A percentile compares a stretch with the other conserved stretches of the same genome.
phyloP scores from a whole-genome alignment of 495 filamentous ascomycete species.

The Penicillium odoratum region DNA sequence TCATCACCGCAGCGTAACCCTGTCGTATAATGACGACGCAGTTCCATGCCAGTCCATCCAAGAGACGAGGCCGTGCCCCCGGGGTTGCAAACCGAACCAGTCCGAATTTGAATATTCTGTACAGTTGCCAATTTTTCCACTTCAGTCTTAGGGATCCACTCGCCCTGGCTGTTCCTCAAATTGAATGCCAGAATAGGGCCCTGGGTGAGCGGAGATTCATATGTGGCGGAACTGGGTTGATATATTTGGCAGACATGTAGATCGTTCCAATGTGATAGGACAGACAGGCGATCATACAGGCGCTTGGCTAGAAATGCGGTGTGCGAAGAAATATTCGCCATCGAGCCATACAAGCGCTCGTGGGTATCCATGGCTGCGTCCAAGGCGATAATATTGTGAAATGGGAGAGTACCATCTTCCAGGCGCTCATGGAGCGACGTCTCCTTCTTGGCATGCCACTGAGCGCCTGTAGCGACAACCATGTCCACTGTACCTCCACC shows the following conservation, averaged over 20 bases:
- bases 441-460: conserved; percentile 73
- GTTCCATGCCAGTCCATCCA: conserved; percentile 70
- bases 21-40: conserved; percentile 75
- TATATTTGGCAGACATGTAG: conserved; percentile 66
- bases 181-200: conserved; percentile 89
- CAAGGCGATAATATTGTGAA: conserved; percentile 84
- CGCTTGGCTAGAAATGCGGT: conserved; percentile 61
- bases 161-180: conserved; percentile 60
- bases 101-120: conserved; percentile 77
- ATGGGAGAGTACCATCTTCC: conserved; percentile 87
- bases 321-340: conserved; percentile 72
- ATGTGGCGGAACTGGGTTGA: conserved; percentile 40
- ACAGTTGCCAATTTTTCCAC: conserved; percentile 80
- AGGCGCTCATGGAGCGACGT: conserved; percentile 74
- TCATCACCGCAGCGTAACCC: conserved; percentile 80
- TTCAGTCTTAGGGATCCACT: conserved; percentile 78
- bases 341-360: conserved; percentile 64
- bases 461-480: conserved; percentile 41
- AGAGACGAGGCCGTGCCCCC: conserved; percentile 75
- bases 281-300: conserved; percentile 58
- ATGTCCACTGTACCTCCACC: conserved; percentile 96
- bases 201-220: conserved; percentile 51
- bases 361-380: conserved; percentile 72
- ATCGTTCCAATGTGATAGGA: conserved; percentile 68
- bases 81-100: conserved; percentile 88